Evolutionary conservation across 2,329 filamentous ascomycete genomes (phyloP).

Genomic region (Diaporthe nobilis): DNA sequence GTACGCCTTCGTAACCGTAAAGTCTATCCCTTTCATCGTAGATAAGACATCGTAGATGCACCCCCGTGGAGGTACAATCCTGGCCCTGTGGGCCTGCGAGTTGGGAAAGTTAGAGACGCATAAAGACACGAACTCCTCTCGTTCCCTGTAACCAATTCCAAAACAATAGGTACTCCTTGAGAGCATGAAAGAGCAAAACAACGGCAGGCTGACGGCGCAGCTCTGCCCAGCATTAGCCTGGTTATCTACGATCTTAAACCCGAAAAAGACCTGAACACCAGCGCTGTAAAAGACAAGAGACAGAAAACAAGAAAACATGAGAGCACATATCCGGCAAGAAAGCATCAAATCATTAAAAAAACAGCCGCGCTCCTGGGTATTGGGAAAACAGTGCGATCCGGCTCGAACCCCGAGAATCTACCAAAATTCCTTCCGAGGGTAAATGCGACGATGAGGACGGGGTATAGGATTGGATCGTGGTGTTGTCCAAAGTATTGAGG

Average conservation of each 20-base stretch:
- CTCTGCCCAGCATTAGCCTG: constrained; percentile 21
- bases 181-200: constrained; percentile 25
- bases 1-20: constrained; percentile 15
- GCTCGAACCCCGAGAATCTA: constrained; percentile 13
- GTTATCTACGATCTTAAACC: constrained; percentile 22
- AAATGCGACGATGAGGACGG: neutral
- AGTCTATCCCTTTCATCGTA: constrained; percentile 25
- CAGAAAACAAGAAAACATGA: constrained; percentile 15
- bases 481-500: constrained; percentile 21
- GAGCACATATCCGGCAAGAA: neutral
- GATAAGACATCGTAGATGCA: constrained; percentile 15
- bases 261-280: constrained; percentile 38
- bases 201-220: constrained; percentile 10
- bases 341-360: constrained; percentile 20
- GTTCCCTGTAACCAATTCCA: constrained; percentile 20
- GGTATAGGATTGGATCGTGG: neutral
- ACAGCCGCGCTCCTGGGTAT: constrained; percentile 32
- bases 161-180: constrained; percentile 10
- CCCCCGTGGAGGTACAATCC: neutral
- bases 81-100: neutral
- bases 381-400: constrained; percentile 26
- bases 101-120: neutral
- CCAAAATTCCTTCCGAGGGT: constrained; percentile 8
- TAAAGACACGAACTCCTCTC: constrained; percentile 13
- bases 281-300: constrained; percentile 34